phyloP scores from a whole-genome alignment of 192 early-diverging fungal species.

The Entomortierella parvispora region DNA sequence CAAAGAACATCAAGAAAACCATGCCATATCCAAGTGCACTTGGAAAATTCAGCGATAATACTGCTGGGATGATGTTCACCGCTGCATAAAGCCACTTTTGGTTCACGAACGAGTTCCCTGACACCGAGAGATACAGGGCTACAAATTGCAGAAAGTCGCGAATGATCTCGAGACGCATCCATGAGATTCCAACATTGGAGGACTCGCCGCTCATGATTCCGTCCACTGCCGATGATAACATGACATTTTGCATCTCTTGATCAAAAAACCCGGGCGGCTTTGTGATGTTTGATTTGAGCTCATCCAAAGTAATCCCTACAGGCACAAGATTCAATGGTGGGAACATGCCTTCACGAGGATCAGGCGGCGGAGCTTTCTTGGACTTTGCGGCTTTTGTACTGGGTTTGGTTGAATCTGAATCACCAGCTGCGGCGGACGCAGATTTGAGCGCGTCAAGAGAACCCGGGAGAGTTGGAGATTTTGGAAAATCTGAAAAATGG shows the following conservation, averaged over 20 bases:
- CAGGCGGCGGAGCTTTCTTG: slow-evolving; percentile 21
- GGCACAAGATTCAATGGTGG: slow-evolving; percentile 46
- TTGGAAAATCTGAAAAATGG: slow-evolving; percentile 17
- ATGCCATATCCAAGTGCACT: slow-evolving; percentile 49
- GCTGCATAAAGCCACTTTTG: slow-evolving; percentile 38
- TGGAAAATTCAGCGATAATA: slow-evolving; percentile 47
- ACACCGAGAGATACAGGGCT: slow-evolving; percentile 34
- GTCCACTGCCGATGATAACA: slow-evolving; percentile 43
- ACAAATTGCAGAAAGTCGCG: slow-evolving; percentile 56
- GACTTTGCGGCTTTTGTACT: slow-evolving; percentile 1
- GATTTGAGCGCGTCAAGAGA: neutral
- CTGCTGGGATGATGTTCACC: slow-evolving; percentile 45
- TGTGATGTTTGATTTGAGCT: slow-evolving; percentile 49
- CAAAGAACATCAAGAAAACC: slow-evolving; percentile 48
- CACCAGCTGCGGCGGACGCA: neutral
- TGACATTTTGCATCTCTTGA: slow-evolving; percentile 47
- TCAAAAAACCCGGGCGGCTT: slow-evolving; percentile 45
- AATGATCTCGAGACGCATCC: slow-evolving; percentile 53
- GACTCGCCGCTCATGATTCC: slow-evolving; percentile 47
- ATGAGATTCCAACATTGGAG: slow-evolving; percentile 37
- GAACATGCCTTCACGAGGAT: slow-evolving; percentile 43
- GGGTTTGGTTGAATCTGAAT: neutral
- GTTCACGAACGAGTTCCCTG: slow-evolving; percentile 40
- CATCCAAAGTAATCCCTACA: slow-evolving; percentile 29
- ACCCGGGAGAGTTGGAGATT: neutral